Base-by-base conservation (phyloP, 257 asterid genomes). In the Penstemon newberryi region DNA sequence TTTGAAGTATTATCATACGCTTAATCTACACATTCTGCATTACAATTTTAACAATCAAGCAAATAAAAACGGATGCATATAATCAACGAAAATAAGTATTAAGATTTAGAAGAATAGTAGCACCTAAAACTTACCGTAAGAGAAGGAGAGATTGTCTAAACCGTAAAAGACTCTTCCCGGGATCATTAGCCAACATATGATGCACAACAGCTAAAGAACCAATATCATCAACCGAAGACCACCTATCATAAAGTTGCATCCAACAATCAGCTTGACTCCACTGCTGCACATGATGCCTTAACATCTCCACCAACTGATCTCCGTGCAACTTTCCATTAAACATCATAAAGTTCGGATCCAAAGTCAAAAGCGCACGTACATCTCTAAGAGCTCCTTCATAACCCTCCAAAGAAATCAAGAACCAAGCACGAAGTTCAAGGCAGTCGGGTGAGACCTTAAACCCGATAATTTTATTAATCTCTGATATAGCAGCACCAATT, bases 341-440 rank as follows among this genome's bases (percentile, higher is more conserved):
- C 95, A 94, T 86, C 87, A 84, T 82, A 76, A 83, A 94, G n/a
- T 76, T 70, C 47, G 97, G 95, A 71, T 91, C 95, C 76, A 94
- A 77, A 25, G 99, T 91, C 66, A 94, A 49, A 51, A 94, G 85
- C 5, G 98, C 96, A n/a, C 96, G 82, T 5, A 83, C 82, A 73
- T 94, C 98, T 36, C 86, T 80, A 7, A 94, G 51, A 52, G 99
- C 98, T 47, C 85, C 95, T 70, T 78, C 91, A 70, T 83, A 91
- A 71, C 91, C 96, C 82, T 80, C 84, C 67, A 78, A 42, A n/a
- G 84, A 69, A 49, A 91, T 87, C 46, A 83, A 84, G 80, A 94
- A 84, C 99, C 99, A 94, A 43, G 97, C 96, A 25, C 98, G 96
- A 15, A 94, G 81, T 78, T 94, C 99, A 36, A 94, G 95, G 73